Percentiles rank a stretch among this genome's conserved stretches.
Conservation (phyloP, 2,329 filamentous ascomycete genomes). For the Pseudocercospora vitis region DNA sequence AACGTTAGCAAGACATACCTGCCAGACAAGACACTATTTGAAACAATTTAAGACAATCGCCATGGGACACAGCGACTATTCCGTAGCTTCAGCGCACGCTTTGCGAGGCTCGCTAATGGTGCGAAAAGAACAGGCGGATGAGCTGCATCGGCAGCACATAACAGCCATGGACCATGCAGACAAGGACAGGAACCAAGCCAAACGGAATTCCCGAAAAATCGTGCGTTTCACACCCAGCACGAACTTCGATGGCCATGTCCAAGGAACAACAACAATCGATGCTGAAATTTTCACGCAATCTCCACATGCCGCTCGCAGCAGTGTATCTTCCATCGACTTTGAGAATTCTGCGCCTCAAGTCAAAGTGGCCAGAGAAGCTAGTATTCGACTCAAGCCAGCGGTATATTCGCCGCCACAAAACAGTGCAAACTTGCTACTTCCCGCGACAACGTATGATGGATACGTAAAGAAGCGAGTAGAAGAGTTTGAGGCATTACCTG, state of each 20-base stretch:
- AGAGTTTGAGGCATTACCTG: slow-evolving; percentile 12
- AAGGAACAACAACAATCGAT: slow-evolving; percentile 11
- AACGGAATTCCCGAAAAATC: slow-evolving; percentile 13
- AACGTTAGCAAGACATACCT: slow-evolving; percentile 11
- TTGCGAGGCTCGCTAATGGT: slow-evolving; percentile 1
- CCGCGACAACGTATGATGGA: slow-evolving; percentile 3
- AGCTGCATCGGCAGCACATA: slow-evolving; percentile 2
- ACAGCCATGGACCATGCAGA: slow-evolving; percentile 12
- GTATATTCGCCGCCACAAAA: slow-evolving; percentile 14
- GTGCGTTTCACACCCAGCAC: slow-evolving; percentile 23
- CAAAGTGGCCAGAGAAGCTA: slow-evolving; percentile 2
- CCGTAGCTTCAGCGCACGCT: slow-evolving; percentile 5
- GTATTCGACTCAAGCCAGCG: slow-evolving; percentile 13
- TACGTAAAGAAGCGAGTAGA: slow-evolving; percentile 12
- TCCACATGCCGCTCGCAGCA: slow-evolving; percentile 18
- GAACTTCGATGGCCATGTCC: slow-evolving; percentile 2
- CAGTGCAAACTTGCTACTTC: slow-evolving; percentile 1
- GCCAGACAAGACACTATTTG: slow-evolving; percentile 12
- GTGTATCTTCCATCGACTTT: slow-evolving; percentile 14
- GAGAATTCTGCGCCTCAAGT: slow-evolving; percentile 14
- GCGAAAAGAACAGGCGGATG: background rate
- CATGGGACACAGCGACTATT: slow-evolving; percentile 11
- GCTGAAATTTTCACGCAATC: slow-evolving; percentile 25
- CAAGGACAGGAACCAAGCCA: slow-evolving; percentile 12
- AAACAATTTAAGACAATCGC: slow-evolving; percentile 9